Percentiles rank a stretch among this genome's conserved stretches.
Evolutionary conservation across 306 rosid genomes (phyloP).

Genomic region (Vicia villosa): DNA sequence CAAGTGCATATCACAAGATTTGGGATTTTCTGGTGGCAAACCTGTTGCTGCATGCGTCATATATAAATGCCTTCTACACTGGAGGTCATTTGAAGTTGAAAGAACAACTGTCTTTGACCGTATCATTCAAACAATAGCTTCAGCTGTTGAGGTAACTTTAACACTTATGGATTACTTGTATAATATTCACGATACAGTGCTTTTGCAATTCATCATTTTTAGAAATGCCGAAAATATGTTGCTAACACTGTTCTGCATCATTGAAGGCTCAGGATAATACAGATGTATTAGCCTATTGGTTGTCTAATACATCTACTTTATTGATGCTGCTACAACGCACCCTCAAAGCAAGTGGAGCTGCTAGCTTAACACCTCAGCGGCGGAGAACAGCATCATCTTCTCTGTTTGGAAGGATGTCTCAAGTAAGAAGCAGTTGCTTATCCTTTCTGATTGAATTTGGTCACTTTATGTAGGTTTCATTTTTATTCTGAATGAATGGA

Average conservation of each 20-base stretch:
- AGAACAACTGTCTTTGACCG: conserved; percentile 94
- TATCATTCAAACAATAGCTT: conserved; percentile 91
- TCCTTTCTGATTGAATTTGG: conserved; percentile 31
- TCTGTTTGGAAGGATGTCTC: conserved; percentile 99
- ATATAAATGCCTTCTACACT: conserved; percentile 98
- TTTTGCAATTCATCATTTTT: conserved; percentile 33
- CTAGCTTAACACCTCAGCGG: conserved; percentile 98
- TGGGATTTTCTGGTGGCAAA: conserved; percentile 95
- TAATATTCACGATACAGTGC: conserved; percentile 26
- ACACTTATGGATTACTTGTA: conserved; percentile 31
- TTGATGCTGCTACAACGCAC: conserved; percentile 96
- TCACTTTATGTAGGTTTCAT: conserved; percentile 28
- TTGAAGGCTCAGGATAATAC: conserved; percentile 86
- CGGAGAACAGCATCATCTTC: conserved; percentile 91
- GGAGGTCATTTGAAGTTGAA: conserved; percentile 99
- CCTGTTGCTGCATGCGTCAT: conserved; percentile 94
- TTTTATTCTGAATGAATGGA: no score
- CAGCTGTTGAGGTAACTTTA: conserved; percentile 81
- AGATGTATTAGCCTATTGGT: conserved; percentile 92
- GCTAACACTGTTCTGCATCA: conserved; percentile 38
- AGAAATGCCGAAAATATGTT: conserved; percentile 31
- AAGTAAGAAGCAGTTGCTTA: conserved; percentile 54
- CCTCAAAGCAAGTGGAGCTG: conserved; percentile 98
- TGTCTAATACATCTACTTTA: conserved; percentile 94
- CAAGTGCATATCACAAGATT: conserved; percentile 86